Evolutionary conservation across 176 grass and related monocot species (phyloP).

Genomic region (Sorghum bicolor): Sorghum_bicolor_NCBIv3 NC_012870.2:64012001-64012500

Average conservation of each 20-base stretch:
- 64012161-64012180: slow-evolving; percentile 6
- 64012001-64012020: neutral
- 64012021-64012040: neutral
- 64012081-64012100: slow-evolving; percentile 72
- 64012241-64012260: neutral
- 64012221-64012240: neutral
- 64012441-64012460: neutral
- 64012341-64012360: slow-evolving; percentile 72
- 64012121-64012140: slow-evolving; percentile 93
- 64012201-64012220: neutral
- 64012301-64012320: slow-evolving; percentile 70
- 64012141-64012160: slow-evolving; percentile 29
- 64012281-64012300: slow-evolving; percentile 74
- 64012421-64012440: slow-evolving; percentile 28
- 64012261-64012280: neutral
- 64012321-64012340: slow-evolving; percentile 53
- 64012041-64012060: neutral
- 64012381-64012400: slow-evolving; percentile 56
- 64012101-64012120: slow-evolving; percentile 85
- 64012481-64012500: too few species aligned
- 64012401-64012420: slow-evolving; percentile 46
- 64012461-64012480: too few species aligned
- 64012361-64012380: slow-evolving; percentile 64
- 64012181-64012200: neutral
- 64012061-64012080: slow-evolving; percentile 63